Evolutionary conservation across 176 grass and related monocot genomes (phyloP), one percentile per base, ranked within the genome.

Genomic region (Triticum urartu): DNA sequence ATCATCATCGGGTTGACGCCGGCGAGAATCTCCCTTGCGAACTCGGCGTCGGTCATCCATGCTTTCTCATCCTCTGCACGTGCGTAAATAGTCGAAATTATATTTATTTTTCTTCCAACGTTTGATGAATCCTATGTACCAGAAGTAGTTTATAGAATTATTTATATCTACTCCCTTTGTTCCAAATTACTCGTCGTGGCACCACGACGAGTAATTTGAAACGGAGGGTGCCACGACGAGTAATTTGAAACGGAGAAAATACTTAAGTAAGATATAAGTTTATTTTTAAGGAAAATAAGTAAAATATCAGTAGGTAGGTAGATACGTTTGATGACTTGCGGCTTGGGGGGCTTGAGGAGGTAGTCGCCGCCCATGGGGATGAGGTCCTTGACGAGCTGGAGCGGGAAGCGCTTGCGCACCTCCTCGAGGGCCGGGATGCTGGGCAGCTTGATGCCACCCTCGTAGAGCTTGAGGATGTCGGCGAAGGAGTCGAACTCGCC

Each of bases 11-110:
- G 38, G 70, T 73, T 73, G 38, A 73, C 70, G 21, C 39, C 70
- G n/a, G 70, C 70, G n/a, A 73, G 70, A 13, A 73, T 73, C n/a
- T 73, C 70, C 70, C 70, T 73, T 11, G 70, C 70, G 11, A 73
- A 73, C 39, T 73, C 70, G 1, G 22, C 39, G 11, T 73, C 70
- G 39, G 70, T 73, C 70, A 73, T 73, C 70, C 70, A 73, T 45
- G 70, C 70, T 45, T 73, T 73, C 21, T 73, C 70, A n/a, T 73
- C n/a, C 39, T 24, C 69, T 72, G 68, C 20, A 40, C 9, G 15
- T 35, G 18, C 3, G 68, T 9, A 22, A 71, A 39, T 12, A 21
- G 11, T 48, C 3, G 0, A 13, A 48, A 14, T 48, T 48, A 48
- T 42, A 42, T 42, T 42, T 48, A 48, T 4, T 4, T 14, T 14